Evolutionary conservation across 2,329 filamentous ascomycete species (phyloP).

Genomic region (Colletotrichum liriopes): DNA sequence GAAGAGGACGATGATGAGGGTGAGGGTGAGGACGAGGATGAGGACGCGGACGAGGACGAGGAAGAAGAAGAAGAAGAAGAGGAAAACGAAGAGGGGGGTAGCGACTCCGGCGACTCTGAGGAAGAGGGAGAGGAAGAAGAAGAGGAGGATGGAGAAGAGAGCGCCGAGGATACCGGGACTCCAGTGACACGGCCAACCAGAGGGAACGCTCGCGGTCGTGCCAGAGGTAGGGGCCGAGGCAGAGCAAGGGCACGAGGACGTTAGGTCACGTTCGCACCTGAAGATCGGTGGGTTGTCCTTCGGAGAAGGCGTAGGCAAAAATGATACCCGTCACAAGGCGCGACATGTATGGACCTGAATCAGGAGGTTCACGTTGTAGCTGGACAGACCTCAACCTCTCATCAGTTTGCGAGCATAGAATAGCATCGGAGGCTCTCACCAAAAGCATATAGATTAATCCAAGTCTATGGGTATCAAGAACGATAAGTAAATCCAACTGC

Average conservation of each 20-base stretch:
- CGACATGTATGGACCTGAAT: conserved; percentile 12
- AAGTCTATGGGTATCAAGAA: conserved; percentile 39
- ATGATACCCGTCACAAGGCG: conserved; percentile 38
- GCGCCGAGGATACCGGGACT: conserved; percentile 55
- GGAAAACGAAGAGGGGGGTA: conserved; percentile 51
- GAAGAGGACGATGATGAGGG: conserved; percentile 51
- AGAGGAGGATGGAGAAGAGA: conserved; percentile 51
- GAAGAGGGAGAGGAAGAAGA: conserved; percentile 42
- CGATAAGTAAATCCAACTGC: background rate
- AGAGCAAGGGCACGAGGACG: conserved; percentile 33
- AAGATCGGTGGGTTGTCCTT: background rate
- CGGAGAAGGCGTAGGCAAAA: conserved; percentile 11
- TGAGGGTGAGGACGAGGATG: conserved; percentile 51
- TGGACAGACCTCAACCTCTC: background rate
- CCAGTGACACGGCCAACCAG: conserved; percentile 56
- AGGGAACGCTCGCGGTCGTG: conserved; percentile 54
- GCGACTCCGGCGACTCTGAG: conserved; percentile 41
- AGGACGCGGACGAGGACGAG: conserved; percentile 50
- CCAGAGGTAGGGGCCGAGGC: conserved; percentile 51
- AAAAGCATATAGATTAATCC: conserved; percentile 12
- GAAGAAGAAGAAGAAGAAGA: conserved; percentile 48
- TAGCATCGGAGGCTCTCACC: background rate
- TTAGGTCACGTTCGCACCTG: conserved; percentile 7
- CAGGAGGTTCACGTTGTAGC: background rate
- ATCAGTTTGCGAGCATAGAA: background rate